phyloP scores from a whole-genome alignment of 2,329 filamentous ascomycete genomes.

The Pseudogymnoascus verrucosus region DNA sequence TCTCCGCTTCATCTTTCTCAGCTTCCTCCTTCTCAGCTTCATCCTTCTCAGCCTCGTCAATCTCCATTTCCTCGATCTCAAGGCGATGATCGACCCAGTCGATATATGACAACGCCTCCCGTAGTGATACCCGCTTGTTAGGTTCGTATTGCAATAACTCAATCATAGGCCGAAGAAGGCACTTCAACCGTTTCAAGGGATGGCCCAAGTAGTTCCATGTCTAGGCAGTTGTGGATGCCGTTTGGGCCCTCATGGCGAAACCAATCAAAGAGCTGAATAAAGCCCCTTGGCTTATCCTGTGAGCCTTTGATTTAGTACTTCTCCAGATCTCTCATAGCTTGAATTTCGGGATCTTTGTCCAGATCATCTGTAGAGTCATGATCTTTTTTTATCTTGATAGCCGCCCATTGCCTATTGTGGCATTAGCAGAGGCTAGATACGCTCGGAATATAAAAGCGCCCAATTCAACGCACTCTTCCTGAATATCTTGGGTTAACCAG shows the following conservation, averaged over 20 bases:
- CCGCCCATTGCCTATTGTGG: constrained; percentile 10
- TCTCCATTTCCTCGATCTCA: background rate
- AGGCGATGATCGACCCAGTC: background rate
- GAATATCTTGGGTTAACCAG: constrained; percentile 32
- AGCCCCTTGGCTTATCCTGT: constrained; percentile 19
- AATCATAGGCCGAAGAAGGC: background rate
- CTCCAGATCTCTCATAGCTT: background rate
- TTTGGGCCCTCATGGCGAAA: constrained; percentile 37
- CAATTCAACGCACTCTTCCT: background rate
- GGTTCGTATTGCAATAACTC: background rate
- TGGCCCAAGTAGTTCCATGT: constrained; percentile 27
- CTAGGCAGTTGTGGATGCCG: constrained; percentile 36
- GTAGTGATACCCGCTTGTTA: background rate
- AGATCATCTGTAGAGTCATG: background rate
- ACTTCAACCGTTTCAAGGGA: background rate
- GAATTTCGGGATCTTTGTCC: background rate
- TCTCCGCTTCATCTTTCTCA: background rate
- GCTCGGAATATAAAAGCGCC: background rate
- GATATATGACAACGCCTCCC: background rate
- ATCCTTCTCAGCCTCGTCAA: background rate
- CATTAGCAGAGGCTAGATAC: background rate
- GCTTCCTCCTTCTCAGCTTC: background rate
- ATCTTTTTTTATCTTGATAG: constrained; percentile 14
- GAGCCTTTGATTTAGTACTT: constrained; percentile 5
- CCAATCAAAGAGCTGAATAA: constrained; percentile 30